Evolutionary conservation across 1,139 yeast genomes (phyloP), one percentile per base, ranked within the genome.

Genomic region (Yamadazyma atmosphaerica): DNA sequence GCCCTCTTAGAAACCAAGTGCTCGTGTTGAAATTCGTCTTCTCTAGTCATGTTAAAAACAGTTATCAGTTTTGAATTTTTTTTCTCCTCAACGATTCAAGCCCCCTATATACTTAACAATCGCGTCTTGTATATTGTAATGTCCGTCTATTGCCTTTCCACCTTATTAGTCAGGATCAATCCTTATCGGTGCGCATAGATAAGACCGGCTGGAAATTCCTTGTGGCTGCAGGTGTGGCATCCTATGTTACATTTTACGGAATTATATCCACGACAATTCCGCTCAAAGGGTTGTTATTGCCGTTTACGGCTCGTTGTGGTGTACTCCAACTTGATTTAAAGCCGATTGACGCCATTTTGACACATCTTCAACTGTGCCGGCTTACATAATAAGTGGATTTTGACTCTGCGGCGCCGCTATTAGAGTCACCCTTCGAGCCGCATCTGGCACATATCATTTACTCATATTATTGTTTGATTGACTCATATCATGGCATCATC

Each of bases 1-100:
- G 72, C 68, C 49, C 66, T 58, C 27, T 56, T 50, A 4, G 72
- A 58, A 14, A 67, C 43, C 22, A 64, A 53, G 43, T 64, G 56
- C 31, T 47, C 53, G 12, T 39, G 38, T 24, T 38, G 27, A 24
- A 36, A 49, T 11, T 39, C 39, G 1, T 29, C 23, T 10, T 40
- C 44, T 6, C 34, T 23, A 8, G 51, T 47, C 51, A 47, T 43
- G 8, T 11, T 12, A 7, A 16, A 6, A 28, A n/a, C n/a, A n/a
- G n/a, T n/a, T n/a, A n/a, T n/a, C n/a, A n/a, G n/a, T n/a, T n/a
- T n/a, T n/a, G n/a, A n/a, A n/a, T n/a, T n/a, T n/a, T n/a, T n/a
- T n/a, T 19, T 6, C 9, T 19, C 22, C 9, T 9, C 9, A 9
- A 19, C 22, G 9, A 19, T 19, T 19, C 9, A 9, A 19, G 6